Evolutionary conservation across 164 flowering plant species (phyloP).

Genomic region (Saururus chinensis): DNA sequence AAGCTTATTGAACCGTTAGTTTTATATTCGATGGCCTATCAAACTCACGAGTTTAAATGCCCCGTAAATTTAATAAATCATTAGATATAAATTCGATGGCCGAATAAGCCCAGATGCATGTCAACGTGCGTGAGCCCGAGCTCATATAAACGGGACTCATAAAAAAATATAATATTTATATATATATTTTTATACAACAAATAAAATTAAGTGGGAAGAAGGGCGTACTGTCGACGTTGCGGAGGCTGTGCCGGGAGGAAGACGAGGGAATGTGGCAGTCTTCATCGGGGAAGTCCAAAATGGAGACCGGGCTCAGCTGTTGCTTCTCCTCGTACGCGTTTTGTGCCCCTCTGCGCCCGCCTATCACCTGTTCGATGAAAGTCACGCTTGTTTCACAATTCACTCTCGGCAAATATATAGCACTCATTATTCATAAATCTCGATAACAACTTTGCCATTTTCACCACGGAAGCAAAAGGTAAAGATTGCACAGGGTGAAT

Average conservation of each 20-base stretch:
- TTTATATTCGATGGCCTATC: too few species aligned
- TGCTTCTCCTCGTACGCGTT: conserved; percentile 40
- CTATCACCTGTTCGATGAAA: not conserved
- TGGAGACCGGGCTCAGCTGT: conserved; percentile 70
- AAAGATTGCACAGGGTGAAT: not conserved
- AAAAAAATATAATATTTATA: too few species aligned
- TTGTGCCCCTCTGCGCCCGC: not conserved
- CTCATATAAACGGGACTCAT: too few species aligned
- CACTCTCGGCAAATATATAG: not conserved
- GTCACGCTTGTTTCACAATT: not conserved
- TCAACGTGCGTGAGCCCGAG: too few species aligned
- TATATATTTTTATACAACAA: too few species aligned
- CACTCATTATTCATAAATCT: not conserved
- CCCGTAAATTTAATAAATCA: too few species aligned
- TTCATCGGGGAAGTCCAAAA: conserved; percentile 52
- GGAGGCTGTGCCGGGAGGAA: conserved; percentile 21
- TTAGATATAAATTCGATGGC: too few species aligned
- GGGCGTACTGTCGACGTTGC: conserved; percentile 32
- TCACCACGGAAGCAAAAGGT: not conserved
- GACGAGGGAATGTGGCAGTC: conserved; percentile 39
- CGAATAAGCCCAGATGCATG: too few species aligned
- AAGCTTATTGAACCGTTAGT: too few species aligned
- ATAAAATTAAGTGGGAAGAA: not conserved
- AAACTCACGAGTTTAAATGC: too few species aligned
- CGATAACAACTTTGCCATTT: not conserved